Evolutionary conservation across 73 alveolate species (phyloP), one percentile per base, ranked within the genome.

Genomic region (Paramecium sexaurelia): DNA sequence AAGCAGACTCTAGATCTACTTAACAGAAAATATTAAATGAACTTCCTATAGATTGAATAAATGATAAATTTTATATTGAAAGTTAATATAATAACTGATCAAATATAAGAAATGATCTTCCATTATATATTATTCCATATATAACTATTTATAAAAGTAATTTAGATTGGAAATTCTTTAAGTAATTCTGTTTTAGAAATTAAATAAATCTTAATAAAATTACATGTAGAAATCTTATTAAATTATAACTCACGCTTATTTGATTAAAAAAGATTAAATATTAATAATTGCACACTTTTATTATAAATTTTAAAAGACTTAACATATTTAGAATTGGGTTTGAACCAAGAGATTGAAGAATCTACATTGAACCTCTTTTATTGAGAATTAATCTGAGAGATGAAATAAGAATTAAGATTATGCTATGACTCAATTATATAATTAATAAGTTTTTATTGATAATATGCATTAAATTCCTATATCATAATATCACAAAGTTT

Each of bases 11-110:
- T 24, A 24, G 40, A 37, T 39, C 68, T 24, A 39, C 43, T 37
- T 45, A 78, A 43, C 13, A 39, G 55, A 29, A 78, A 27, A 78
- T 78, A 41, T 40, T 78, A 43, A 78, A 78, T 78, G 90, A 78
- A 11, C 55, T 78, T 22, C 90, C 90, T 7, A 32, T 78, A 17
- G 90, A 78, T 78, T 78, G 90, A 78, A 78, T 78, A n/a, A 36
- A 26, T n/a, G n/a, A 61, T 17, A n/a, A 61, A 22, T 61, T 19
- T n/a, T 51, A 17, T 51, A 45, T 51, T 51, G 15, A 4, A 51
- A 13, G 67, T 15, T 51, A 51, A 51, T 5, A 51, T 29, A 51
- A 51, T n/a, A n/a, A 17, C 13, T n/a, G n/a, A n/a, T n/a, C 27
- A 15, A 51, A 51, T 17, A 51, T 47, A 47, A 13, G 66, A 47